Evolutionary conservation across 345 rosid genomes (phyloP), one percentile per base, ranked within the genome.

Genomic region (Kernera saxatilis): DNA sequence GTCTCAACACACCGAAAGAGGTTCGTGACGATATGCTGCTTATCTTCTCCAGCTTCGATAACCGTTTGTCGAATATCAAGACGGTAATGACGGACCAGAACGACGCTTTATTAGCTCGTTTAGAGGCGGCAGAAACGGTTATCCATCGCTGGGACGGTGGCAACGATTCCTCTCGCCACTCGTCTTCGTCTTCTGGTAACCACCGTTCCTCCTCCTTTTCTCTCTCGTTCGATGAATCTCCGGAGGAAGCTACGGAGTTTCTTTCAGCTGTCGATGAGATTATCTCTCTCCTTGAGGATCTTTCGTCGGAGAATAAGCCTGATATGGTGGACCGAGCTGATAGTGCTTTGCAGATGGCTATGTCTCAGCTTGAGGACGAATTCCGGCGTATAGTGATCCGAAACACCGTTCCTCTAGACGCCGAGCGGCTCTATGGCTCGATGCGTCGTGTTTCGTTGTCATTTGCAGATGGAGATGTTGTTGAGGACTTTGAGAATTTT

Each of bases 11-110:
- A 9, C 82, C 94, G 1, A 89, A 91, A 73, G 91, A 91, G 61
- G 96, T 89, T 14, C 86, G 96, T 1, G 98, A 94, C 40, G 99
- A 94, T 78, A 91, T 94, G 99, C 82, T 94, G 3, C 77, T 89
- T 23, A 94, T 94, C 82, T 84, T 94, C 76, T 94, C 99, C 15
- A 87, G 92, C 76, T 94, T 94, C 64, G 99, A 94, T 37, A 94
- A 94, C 70, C 93, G 99, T 9, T 76, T 94, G 37, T 94, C 99
- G 11, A 89, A 86, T 64, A 89, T 94, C 83, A 82, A 90, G 50
- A 84, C 88, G 64, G 85, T 86, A 78, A 74, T 94, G 85, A 71
- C 73, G 33, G 50, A 76, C 14, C 76, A 81, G 48, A 77, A 75
- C 67, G 63, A 69, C 30, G 69, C 63, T 17, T 67, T 80, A 5